Conservation (phyloP, 257 asterid species). For the Knoxia roxburghii region DNA sequence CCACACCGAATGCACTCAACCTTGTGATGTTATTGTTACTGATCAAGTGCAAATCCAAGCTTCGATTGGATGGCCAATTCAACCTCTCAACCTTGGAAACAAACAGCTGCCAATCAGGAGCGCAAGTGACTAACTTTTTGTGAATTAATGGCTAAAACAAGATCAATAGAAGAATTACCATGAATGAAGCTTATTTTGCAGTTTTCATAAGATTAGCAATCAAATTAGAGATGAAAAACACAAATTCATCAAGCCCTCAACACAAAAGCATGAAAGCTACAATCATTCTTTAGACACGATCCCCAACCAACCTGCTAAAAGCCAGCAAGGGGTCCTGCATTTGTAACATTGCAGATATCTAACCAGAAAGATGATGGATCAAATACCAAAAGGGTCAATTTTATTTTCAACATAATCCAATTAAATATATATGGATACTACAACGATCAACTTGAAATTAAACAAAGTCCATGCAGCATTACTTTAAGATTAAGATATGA, state of each 20-base stretch:
- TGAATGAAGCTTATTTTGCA: neutral
- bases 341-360: neutral
- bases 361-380: neutral
- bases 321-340: neutral
- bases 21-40: neutral
- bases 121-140: neutral
- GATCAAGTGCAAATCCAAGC: neutral
- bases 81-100: neutral
- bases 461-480: neutral
- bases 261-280: neutral
- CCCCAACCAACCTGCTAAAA: neutral
- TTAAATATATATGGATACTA: neutral
- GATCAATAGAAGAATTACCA: neutral
- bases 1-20: conserved; percentile 26
- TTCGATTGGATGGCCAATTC: neutral
- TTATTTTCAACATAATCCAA: neutral
- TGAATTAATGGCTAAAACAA: neutral
- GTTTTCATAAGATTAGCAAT: neutral
- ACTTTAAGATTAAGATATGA: neutral
- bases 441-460: neutral
- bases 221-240: neutral
- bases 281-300: neutral
- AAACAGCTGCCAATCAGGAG: neutral
- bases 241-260: neutral
- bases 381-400: neutral